These are phyloP conservation scores for Ganoderma sp. DNA, from an alignment of 1,284 basidiomycete genomes.

Conservation along the genomic window DNA sequence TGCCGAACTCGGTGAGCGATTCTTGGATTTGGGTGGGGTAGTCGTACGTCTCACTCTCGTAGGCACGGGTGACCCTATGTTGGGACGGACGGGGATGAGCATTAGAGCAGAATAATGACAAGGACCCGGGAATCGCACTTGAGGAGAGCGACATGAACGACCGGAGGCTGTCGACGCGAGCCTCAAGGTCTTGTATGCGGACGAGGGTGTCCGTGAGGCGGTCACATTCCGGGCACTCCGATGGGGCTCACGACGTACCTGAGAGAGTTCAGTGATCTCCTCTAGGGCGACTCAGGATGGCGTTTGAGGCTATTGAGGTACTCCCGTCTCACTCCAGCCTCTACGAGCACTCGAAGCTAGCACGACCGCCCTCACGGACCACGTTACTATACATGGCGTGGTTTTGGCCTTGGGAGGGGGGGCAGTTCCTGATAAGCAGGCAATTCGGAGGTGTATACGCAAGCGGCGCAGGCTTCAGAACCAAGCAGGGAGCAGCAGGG, in stretches of 20 bases:
- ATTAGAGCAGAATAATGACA: background rate
- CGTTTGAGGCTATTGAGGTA: no score
- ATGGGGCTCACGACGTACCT: constrained; percentile 49
- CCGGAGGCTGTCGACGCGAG: constrained; percentile 92
- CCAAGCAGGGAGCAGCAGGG: no score
- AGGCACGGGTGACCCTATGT: constrained; percentile 80
- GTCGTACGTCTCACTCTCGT: constrained; percentile 88
- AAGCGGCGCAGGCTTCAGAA: no score
- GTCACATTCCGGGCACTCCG: constrained; percentile 17
- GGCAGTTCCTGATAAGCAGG: no score
- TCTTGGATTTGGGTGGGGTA: constrained; percentile 84
- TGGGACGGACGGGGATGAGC: constrained; percentile 2
- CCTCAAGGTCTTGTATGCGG: constrained; percentile 77
- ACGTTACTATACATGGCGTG: no score
- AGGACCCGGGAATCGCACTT: constrained; percentile 56
- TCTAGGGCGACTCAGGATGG: constrained; percentile 67
- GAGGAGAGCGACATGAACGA: constrained; percentile 80
- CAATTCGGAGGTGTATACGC: no score
- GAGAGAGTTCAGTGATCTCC: constrained; percentile 95
- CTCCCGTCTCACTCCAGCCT: no score
- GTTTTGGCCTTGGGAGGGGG: no score
- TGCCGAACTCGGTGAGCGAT: constrained; percentile 72
- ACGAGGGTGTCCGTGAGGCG: constrained; percentile 2
- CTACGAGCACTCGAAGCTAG: no score
- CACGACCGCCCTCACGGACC: no score